Evolutionary conservation across 2,329 filamentous ascomycete species (phyloP).

Genomic region (Stagonosporopsis rhizophila): DNA sequence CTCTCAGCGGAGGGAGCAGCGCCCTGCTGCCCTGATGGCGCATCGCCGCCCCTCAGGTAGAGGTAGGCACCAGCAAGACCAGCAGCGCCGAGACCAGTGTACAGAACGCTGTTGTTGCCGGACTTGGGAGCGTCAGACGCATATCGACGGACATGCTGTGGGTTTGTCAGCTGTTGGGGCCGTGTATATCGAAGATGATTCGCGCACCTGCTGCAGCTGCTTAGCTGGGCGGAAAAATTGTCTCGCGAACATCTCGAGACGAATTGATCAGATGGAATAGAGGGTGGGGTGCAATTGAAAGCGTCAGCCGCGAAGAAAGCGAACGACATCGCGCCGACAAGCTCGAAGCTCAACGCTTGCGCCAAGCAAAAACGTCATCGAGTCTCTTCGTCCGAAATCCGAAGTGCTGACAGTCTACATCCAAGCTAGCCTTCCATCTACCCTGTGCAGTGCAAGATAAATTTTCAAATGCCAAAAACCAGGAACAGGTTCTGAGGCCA

Average conservation of each 20-base stretch:
- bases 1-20: constrained; percentile 41
- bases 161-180: constrained; percentile 32
- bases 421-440: too few relatives aligned
- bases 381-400: constrained; percentile 1
- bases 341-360: constrained; percentile 10
- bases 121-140: constrained; percentile 69
- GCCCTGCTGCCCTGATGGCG: constrained; percentile 32
- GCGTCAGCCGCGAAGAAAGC: constrained; percentile 13
- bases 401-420: background rate
- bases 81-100: constrained; percentile 65
- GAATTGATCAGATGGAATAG: constrained; percentile 31
- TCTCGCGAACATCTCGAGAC: constrained; percentile 53
- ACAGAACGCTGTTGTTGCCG: constrained; percentile 57
- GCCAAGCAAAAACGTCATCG: constrained; percentile 25
- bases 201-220: constrained; percentile 50
- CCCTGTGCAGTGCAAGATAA: too few relatives aligned
- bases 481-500: too few relatives aligned
- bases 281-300: constrained; percentile 10
- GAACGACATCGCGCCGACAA: constrained; percentile 1
- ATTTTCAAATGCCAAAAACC: too few relatives aligned
- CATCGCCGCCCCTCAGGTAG: constrained; percentile 49
- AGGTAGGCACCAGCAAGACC: constrained; percentile 64
- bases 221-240: constrained; percentile 53
- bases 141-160: constrained; percentile 72
- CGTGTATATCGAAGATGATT: constrained; percentile 16